phyloP scores from a whole-genome alignment of 345 rosid genomes.

The Noccaea bulbosa region DNA sequence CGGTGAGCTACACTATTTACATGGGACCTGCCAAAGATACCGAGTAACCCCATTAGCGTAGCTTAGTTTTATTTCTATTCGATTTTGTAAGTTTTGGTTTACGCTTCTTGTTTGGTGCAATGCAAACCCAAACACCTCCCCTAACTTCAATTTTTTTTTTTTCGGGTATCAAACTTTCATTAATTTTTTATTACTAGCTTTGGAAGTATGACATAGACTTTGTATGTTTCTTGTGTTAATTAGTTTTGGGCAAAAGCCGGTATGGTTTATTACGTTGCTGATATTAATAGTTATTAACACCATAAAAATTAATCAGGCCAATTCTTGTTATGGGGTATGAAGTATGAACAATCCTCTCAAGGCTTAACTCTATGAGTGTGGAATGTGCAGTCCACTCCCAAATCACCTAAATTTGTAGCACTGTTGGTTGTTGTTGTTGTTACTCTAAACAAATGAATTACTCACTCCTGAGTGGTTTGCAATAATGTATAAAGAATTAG shows the following conservation, averaged over 20 bases:
- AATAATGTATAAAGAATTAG: slow-evolving; percentile 7
- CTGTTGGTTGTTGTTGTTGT: not conserved
- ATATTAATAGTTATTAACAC: not conserved
- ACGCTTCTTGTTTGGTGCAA: slow-evolving; percentile 8
- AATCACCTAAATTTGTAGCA: not conserved
- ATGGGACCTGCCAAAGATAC: slow-evolving; percentile 75
- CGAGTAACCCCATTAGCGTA: slow-evolving; percentile 44
- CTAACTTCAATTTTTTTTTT: not conserved
- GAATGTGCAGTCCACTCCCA: not conserved
- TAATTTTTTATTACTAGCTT: slow-evolving; percentile 4
- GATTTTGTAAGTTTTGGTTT: not conserved
- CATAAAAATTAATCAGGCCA: not conserved
- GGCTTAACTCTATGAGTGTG: not conserved
- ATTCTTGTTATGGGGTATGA: not conserved
- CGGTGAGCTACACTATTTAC: slow-evolving; percentile 65
- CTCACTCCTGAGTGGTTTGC: not conserved
- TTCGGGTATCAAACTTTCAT: slow-evolving; percentile 9
- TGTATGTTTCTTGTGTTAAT: not conserved
- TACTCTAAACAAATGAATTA: not conserved
- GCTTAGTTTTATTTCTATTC: not conserved
- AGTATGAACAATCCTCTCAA: not conserved
- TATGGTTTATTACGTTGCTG: not conserved
- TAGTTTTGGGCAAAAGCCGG: not conserved
- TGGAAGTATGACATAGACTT: slow-evolving; percentile 2
- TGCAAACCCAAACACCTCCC: not conserved